Evolutionary conservation across 345 rosid species (phyloP).

Genomic region (Bruguiera gymnorhiza): DNA sequence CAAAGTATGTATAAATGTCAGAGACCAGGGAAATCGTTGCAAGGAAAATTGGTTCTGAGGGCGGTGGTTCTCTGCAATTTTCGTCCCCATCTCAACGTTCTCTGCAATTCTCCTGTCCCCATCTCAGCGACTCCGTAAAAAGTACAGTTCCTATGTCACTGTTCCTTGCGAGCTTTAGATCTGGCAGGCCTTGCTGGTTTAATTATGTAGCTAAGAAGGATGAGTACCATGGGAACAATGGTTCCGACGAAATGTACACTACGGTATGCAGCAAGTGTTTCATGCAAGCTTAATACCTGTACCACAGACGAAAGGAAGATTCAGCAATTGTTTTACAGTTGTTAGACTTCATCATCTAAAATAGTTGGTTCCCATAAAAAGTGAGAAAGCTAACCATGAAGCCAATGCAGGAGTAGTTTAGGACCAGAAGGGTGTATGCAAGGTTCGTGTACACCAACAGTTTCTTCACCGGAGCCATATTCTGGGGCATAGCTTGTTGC

Average conservation of each 20-base stretch:
- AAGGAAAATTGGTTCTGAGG: conserved; percentile 1
- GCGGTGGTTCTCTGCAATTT: conserved; percentile 3
- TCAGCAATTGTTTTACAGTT: conserved; percentile 1
- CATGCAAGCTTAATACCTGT: conserved; percentile 82
- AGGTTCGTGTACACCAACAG: conserved; percentile 49
- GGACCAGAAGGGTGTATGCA: conserved; percentile 63
- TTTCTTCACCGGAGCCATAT: conserved; percentile 45
- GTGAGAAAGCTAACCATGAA: conserved; percentile 63
- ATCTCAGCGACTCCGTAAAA: conserved; percentile 4
- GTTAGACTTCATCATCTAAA: background rate
- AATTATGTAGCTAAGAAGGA: conserved; percentile 58
- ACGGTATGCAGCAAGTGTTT: conserved; percentile 59
- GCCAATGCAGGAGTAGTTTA: conserved; percentile 82
- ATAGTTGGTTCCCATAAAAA: background rate
- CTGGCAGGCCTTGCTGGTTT: conserved; percentile 65
- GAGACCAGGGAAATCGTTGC: background rate
- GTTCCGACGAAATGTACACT: conserved; percentile 87
- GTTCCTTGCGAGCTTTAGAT: conserved; percentile 56
- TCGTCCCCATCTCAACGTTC: conserved; percentile 3
- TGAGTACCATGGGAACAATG: conserved; percentile 53
- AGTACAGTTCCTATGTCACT: conserved; percentile 32
- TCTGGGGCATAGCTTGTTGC: conserved; percentile 74
- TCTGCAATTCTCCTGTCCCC: conserved; percentile 8
- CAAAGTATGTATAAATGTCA: background rate
- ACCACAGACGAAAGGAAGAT: background rate